Conservation (phyloP, 208 protist species). For the Leishmania guyanensis region DNA sequence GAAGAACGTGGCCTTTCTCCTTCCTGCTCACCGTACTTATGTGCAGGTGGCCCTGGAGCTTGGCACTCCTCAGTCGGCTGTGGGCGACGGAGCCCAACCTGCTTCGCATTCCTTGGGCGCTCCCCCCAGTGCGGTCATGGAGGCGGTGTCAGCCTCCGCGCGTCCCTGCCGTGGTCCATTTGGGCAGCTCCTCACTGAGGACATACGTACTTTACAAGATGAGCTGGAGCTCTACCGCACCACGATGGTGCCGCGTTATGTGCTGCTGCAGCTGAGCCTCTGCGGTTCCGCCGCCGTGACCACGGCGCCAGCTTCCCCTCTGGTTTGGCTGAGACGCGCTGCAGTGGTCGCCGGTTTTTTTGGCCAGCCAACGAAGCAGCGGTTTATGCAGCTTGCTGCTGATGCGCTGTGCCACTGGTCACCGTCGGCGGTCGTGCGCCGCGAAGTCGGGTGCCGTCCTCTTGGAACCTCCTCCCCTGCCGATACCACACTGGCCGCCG, state of each 20-base stretch:
- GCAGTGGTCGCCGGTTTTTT: constrained; percentile 56
- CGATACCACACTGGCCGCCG: background rate
- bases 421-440: background rate
- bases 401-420: constrained; percentile 25
- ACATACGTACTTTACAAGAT: constrained; percentile 47
- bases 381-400: constrained; percentile 44
- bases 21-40: constrained; percentile 68
- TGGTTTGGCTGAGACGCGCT: constrained; percentile 32
- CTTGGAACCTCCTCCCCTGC: background rate
- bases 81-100: background rate
- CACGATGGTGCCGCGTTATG: constrained; percentile 70
- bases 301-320: background rate
- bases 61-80: background rate
- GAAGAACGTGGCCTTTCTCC: constrained; percentile 75
- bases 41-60: constrained; percentile 57
- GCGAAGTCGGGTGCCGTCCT: background rate
- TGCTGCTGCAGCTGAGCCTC: constrained; percentile 24
- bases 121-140: constrained; percentile 47
- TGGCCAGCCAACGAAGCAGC: constrained; percentile 65
- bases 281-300: constrained; percentile 2
- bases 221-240: constrained; percentile 76
- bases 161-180: constrained; percentile 79
- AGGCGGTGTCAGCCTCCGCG: constrained; percentile 26
- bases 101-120: background rate
- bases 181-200: constrained; percentile 67